A percentile compares a stretch with the other conserved stretches of the same genome.
These are phyloP conservation scores for Malus hybrid DNA, from an alignment of 331 rosid species.

Conservation along the genomic window DNA sequence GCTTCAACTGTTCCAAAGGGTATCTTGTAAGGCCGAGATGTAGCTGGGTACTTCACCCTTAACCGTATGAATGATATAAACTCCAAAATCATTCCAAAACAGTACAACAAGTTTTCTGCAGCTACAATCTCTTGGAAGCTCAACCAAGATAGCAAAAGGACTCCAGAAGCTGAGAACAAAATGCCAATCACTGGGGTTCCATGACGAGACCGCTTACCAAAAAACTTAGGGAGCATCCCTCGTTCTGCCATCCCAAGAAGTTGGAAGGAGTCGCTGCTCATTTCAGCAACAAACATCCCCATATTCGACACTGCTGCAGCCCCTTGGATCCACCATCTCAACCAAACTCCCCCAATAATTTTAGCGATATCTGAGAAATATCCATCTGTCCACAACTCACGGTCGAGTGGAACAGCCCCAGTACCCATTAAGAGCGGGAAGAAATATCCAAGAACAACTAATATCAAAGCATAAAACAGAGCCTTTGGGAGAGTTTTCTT, in stretches of 20 bases:
- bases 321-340: conserved; percentile 89
- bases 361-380: conserved; percentile 73
- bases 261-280: conserved; percentile 92
- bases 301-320: conserved; percentile 91
- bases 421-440: conserved; percentile 72
- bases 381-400: conserved; percentile 66
- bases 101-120: conserved; percentile 86
- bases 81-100: conserved; percentile 91
- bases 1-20: conserved; percentile 65
- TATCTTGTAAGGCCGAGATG: conserved; percentile 68
- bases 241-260: conserved; percentile 96
- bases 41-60: conserved; percentile 58
- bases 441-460: conserved; percentile 70
- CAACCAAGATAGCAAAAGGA: conserved; percentile 67
- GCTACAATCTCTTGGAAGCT: conserved; percentile 88
- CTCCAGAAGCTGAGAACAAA: conserved; percentile 88
- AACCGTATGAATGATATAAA: conserved; percentile 62
- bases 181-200: conserved; percentile 87
- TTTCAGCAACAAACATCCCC: conserved; percentile 96
- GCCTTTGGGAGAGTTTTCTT: conserved; percentile 77
- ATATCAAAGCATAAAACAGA: conserved; percentile 60
- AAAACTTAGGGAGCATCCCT: conserved; percentile 81
- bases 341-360: conserved; percentile 79
- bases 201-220: conserved; percentile 56
- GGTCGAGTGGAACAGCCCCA: conserved; percentile 62